Conservation (phyloP, 345 rosid genomes). For the Angophora floribunda region DNA sequence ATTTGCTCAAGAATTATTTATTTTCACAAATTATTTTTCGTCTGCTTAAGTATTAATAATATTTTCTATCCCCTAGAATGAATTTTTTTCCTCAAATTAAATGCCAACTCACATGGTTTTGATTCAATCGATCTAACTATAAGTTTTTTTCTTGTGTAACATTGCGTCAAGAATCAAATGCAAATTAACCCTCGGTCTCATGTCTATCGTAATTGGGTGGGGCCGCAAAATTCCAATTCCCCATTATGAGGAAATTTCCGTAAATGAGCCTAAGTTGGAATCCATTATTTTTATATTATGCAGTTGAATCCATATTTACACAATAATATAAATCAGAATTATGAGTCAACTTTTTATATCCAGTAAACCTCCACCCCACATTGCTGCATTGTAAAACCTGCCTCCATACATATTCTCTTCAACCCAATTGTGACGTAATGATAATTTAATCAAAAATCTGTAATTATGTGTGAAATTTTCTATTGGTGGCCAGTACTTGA, state of each 20-base stretch:
- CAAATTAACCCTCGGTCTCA: no score
- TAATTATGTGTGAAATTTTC: background rate
- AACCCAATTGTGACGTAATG: background rate
- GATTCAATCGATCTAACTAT: no score
- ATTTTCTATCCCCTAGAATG: no score
- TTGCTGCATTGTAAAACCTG: background rate
- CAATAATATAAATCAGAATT: background rate
- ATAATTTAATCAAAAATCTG: background rate
- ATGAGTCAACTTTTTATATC: background rate
- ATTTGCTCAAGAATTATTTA: background rate
- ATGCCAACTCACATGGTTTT: no score
- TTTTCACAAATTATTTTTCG: background rate
- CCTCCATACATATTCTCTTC: background rate
- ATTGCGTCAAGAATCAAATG: no score
- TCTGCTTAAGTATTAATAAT: no score
- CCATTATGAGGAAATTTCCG: background rate
- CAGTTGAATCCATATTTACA: background rate
- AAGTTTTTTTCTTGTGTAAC: no score
- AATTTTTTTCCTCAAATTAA: no score
- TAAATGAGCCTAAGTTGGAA: background rate
- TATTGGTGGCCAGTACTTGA: background rate
- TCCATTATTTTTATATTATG: background rate
- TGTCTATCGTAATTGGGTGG: no score
- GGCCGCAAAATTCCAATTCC: background rate
- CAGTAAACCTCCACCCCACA: background rate